Evolutionary conservation across 164 flowering plant species (phyloP).

Genomic region (Nymphaea colorata): DNA sequence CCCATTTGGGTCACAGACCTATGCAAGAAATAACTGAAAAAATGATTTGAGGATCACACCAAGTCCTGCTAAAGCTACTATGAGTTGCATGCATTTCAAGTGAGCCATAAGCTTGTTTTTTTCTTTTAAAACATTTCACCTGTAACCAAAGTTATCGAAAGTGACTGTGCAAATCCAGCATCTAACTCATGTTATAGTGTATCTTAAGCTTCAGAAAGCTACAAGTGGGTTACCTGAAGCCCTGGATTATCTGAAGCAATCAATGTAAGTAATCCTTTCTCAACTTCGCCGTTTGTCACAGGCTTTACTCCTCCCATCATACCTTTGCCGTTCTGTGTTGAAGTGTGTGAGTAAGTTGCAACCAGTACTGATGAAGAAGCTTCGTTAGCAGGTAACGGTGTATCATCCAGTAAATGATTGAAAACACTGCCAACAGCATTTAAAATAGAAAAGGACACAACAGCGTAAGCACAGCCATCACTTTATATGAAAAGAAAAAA

Average conservation of each 20-base stretch:
- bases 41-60: constrained; percentile 17
- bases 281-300: constrained; percentile 42
- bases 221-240: constrained; percentile 47
- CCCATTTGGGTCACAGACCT: constrained; percentile 94
- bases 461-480: neutral
- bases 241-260: constrained; percentile 69
- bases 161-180: no score
- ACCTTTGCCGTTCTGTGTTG: constrained; percentile 57
- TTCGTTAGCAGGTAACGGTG: constrained; percentile 69
- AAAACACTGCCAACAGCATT: constrained; percentile 48
- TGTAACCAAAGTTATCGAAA: no score
- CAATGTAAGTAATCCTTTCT: constrained; percentile 82
- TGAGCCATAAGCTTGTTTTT: no score
- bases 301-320: constrained; percentile 57
- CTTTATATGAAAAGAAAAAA: neutral
- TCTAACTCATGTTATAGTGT: no score
- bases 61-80: neutral
- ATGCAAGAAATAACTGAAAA: constrained; percentile 17
- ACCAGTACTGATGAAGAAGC: constrained; percentile 80
- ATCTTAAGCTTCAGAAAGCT: neutral
- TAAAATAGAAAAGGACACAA: constrained; percentile 2
- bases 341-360: constrained; percentile 43
- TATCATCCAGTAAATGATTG: constrained; percentile 81
- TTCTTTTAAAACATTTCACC: no score
- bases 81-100: no score